Percentiles rank a stretch among this genome's conserved stretches.
These are phyloP conservation scores for Herpetospermum pedunculosum DNA, from an alignment of 306 rosid genomes.

Conservation along the genomic window DNA sequence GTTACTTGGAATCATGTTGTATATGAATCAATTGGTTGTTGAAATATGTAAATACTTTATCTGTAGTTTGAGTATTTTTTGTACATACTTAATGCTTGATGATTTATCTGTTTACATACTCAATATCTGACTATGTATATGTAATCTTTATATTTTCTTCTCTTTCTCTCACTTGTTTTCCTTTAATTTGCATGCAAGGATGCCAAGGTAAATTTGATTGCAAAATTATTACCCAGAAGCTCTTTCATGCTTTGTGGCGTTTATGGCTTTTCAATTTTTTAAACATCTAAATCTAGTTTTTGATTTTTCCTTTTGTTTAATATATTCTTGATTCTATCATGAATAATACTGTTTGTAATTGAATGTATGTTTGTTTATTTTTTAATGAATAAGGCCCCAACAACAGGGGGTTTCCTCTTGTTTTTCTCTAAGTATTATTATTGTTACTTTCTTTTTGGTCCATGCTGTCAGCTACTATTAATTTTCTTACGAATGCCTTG, in stretches of 20 bases:
- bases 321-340: neutral
- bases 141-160: neutral
- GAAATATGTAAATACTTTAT: neutral
- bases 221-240: neutral
- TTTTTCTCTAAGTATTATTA: neutral
- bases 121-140: neutral
- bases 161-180: neutral
- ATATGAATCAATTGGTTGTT: neutral
- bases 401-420: neutral
- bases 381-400: neutral
- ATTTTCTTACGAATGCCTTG: neutral
- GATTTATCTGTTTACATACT: constrained; percentile 1
- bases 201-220: neutral
- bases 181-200: neutral
- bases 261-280: neutral
- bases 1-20: neutral
- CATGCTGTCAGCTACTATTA: neutral
- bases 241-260: neutral
- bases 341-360: neutral
- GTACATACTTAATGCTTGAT: neutral
- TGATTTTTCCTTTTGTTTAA: neutral
- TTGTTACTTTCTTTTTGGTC: neutral
- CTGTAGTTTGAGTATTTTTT: neutral
- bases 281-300: neutral
- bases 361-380: neutral